Evolutionary conservation across 148 eudicot species (phyloP).

Genomic region (Heliosperma pusillum): DNA sequence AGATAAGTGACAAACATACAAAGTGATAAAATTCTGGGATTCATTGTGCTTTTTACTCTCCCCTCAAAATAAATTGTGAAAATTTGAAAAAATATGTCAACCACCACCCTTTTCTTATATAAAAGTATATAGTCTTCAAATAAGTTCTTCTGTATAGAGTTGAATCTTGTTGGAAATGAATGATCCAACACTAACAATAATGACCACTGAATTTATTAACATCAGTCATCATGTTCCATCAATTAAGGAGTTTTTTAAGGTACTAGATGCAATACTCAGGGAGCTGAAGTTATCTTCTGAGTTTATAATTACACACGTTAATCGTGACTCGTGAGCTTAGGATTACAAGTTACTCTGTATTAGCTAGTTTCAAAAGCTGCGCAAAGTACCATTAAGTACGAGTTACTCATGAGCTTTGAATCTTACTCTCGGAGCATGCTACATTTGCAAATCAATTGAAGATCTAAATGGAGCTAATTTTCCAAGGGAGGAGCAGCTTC

Average conservation of each 20-base stretch:
- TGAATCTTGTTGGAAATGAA: not conserved
- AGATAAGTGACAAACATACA: not conserved
- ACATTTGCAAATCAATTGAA: no score
- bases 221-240: not conserved
- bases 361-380: no score
- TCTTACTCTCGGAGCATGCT: no score
- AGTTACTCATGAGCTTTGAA: no score
- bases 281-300: not conserved
- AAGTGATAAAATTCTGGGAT: not conserved
- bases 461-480: no score
- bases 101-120: not conserved
- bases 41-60: not conserved
- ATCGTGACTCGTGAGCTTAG: not conserved
- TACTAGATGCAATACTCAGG: not conserved
- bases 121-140: not conserved
- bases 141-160: not conserved
- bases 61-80: not conserved
- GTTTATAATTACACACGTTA: not conserved
- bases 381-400: no score
- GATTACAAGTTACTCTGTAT: not conserved
- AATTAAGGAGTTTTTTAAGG: not conserved
- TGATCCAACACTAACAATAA: not conserved
- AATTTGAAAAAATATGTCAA: not conserved
- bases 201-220: not conserved
- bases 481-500: no score